Conservation (phyloP, 805 yeast genomes). For the Tetrapisispora namnaoensis region DNA sequence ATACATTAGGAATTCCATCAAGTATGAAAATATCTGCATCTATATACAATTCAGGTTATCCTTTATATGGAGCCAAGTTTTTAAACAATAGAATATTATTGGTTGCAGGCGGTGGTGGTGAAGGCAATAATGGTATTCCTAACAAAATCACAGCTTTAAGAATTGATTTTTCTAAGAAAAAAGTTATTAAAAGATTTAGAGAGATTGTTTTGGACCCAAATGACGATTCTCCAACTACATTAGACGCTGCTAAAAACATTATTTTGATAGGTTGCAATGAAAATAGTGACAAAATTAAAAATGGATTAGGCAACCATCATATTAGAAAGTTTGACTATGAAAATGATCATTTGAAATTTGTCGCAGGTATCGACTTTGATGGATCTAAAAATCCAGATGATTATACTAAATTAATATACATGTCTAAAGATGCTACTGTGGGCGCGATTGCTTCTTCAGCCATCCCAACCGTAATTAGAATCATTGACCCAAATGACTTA, state of each 20-base stretch:
- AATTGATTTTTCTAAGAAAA: slow-evolving; percentile 41
- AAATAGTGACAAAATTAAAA: slow-evolving; percentile 44
- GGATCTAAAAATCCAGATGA: slow-evolving; percentile 40
- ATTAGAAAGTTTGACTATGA: slow-evolving; percentile 56
- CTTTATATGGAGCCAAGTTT: slow-evolving; percentile 73
- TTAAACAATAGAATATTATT: slow-evolving; percentile 49
- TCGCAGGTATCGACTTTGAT: slow-evolving; percentile 48
- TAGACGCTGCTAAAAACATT: slow-evolving; percentile 42
- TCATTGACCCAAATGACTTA: slow-evolving; percentile 48
- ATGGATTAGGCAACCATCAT: slow-evolving; percentile 54
- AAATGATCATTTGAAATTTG: slow-evolving; percentile 51
- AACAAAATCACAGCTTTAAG: slow-evolving; percentile 66
- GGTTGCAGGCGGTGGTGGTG: slow-evolving; percentile 94
- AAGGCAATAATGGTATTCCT: slow-evolving; percentile 80
- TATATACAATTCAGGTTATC: slow-evolving; percentile 46
- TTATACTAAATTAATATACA: slow-evolving; percentile 48
- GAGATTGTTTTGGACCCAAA: slow-evolving; percentile 50
- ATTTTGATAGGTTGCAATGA: slow-evolving; percentile 75
- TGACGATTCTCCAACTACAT: slow-evolving; percentile 83
- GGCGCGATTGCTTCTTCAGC: slow-evolving; percentile 64
- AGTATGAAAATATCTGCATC: slow-evolving; percentile 18
- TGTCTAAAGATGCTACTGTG: slow-evolving; percentile 49
- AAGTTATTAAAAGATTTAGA: slow-evolving; percentile 46
- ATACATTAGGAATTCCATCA: no score
- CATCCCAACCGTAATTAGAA: slow-evolving; percentile 51